A percentile compares a stretch with the other conserved stretches of the same genome.
Conservation (phyloP, 2,329 filamentous ascomycete species). For the Hymenoscyphus fructigenus region DNA sequence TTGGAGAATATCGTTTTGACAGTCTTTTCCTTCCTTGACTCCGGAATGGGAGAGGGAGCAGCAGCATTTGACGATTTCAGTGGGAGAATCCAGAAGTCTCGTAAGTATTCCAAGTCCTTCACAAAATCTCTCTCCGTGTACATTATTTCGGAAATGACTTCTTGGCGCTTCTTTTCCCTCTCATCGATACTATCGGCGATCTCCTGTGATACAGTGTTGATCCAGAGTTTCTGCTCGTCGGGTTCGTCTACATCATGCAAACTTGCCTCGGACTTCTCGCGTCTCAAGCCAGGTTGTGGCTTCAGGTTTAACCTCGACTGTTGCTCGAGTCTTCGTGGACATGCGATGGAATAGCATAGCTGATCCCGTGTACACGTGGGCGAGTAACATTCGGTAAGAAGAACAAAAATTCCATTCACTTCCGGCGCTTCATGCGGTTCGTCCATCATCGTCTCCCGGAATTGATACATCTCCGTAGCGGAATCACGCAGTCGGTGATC, state of each 20-base stretch:
- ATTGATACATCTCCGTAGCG: conserved; percentile 94
- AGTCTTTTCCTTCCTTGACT: conserved; percentile 82
- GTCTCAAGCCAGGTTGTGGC: conserved; percentile 75
- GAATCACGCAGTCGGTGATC: conserved; percentile 94
- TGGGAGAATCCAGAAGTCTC: conserved; percentile 98
- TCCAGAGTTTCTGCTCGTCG: conserved; percentile 98
- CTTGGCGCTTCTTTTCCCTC: conserved; percentile 93
- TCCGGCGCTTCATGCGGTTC: conserved; percentile 67
- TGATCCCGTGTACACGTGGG: conserved; percentile 95
- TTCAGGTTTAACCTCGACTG: conserved; percentile 93
- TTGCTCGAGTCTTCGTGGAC: conserved; percentile 88
- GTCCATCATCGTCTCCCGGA: conserved; percentile 88
- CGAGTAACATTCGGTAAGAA: conserved; percentile 96
- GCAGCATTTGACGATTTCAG: conserved; percentile 68
- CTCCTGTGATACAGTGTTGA: conserved; percentile 96
- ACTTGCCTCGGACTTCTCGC: conserved; percentile 67
- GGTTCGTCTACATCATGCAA: conserved; percentile 85
- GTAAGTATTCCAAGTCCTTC: conserved; percentile 94
- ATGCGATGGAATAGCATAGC: conserved; percentile 97
- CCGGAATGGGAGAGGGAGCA: conserved; percentile 78
- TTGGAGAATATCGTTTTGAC: conserved; percentile 96
- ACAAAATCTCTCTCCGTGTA: conserved; percentile 99
- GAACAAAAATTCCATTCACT: conserved; percentile 94
- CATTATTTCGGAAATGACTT: conserved; percentile 97
- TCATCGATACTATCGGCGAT: conserved; percentile 87